Base-by-base conservation (phyloP, 2,329 filamentous ascomycete species). In the Colletotrichum lini region DNA sequence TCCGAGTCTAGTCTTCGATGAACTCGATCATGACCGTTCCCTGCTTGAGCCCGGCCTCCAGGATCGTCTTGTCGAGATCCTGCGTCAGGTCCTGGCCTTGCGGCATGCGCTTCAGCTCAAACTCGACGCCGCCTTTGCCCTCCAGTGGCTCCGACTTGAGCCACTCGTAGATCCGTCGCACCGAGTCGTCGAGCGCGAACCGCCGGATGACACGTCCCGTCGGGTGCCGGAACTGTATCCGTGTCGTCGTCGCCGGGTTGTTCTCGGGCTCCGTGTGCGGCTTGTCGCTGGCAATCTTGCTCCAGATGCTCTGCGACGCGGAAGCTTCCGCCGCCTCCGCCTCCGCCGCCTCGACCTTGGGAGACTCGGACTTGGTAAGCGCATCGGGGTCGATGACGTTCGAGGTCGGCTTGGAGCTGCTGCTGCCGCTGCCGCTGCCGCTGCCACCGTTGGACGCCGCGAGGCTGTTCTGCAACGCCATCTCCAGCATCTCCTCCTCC, bases 11-110 rank as follows among this genome's bases (percentile, higher is more conserved):
- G 40, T 89, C 86, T 80, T 94, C 92, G 68, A 93, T 82, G 78
- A 95, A 97, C 81, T 98, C 96, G 75, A 99, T 92, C 94, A 98
- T 98, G 9, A 99, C 92, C 0, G 95, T 98, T 4, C 93, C 95
- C 78, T 97, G 96, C 85, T 96, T 97, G 76, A 99, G 82, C 0
- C 95, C 94, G 0, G 93, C 94, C 78, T 94, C 92, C 75, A 90
- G 90, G 72, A 99, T 93, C 0, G 91, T 94, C 74, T 88, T 84
- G 58, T 95, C 92, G 59, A 98, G 84, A 65, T 86, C 83, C 21
- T 93, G 91, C 52, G 98, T 92, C 70, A 99, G 83, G 77, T 99
- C 96, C 78, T 92, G 92, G 58, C 95, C 94, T 72, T 85, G 85
- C 0, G 88, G 88, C 90, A 97, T 93, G 73, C 90, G 90, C 80